Percentiles rank a stretch among this genome's conserved stretches.
Evolutionary conservation across 2,329 filamentous ascomycete species (phyloP).

Genomic region (Rosellinia necatrix): DNA sequence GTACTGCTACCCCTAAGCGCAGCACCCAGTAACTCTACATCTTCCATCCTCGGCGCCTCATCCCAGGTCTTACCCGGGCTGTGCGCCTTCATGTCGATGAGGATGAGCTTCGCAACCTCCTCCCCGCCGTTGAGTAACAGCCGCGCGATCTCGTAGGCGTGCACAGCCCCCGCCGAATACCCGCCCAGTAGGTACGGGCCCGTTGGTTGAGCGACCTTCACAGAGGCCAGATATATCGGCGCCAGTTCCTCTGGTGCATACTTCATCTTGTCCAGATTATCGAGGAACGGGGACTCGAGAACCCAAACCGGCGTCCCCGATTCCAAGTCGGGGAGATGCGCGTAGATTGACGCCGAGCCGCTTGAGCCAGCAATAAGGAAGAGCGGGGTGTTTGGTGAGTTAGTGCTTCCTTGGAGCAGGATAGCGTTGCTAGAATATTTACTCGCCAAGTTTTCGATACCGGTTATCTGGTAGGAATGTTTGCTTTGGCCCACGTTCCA

Average conservation of each 20-base stretch:
- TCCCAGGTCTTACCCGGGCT: constrained; percentile 20
- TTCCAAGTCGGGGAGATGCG: constrained; percentile 34
- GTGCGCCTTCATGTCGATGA: constrained; percentile 32
- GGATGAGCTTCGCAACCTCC: constrained; percentile 29
- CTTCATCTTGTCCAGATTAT: constrained; percentile 27
- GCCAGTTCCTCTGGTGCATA: constrained; percentile 30
- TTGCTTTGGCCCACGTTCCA: background rate
- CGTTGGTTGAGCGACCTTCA: constrained; percentile 27
- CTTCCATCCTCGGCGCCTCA: constrained; percentile 11
- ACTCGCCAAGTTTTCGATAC: too few species aligned
- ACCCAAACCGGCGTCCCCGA: constrained; percentile 34
- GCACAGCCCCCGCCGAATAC: constrained; percentile 32
- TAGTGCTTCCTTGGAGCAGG: constrained; percentile 34
- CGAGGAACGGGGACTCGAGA: constrained; percentile 39
- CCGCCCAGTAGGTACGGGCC: constrained; percentile 38
- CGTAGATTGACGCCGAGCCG: constrained; percentile 36
- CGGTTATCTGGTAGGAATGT: background rate
- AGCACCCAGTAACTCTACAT: constrained; percentile 4
- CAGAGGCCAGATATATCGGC: constrained; percentile 28
- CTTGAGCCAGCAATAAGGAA: constrained; percentile 39
- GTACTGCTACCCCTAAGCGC: background rate
- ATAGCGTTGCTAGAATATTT: constrained; percentile 36
- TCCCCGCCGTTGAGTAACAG: constrained; percentile 27
- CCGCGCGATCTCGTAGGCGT: constrained; percentile 34
- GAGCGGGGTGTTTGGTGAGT: constrained; percentile 29